Conservation (phyloP, 192 early-diverging fungal genomes). For the Lunasporangiospora selenospora region DNA sequence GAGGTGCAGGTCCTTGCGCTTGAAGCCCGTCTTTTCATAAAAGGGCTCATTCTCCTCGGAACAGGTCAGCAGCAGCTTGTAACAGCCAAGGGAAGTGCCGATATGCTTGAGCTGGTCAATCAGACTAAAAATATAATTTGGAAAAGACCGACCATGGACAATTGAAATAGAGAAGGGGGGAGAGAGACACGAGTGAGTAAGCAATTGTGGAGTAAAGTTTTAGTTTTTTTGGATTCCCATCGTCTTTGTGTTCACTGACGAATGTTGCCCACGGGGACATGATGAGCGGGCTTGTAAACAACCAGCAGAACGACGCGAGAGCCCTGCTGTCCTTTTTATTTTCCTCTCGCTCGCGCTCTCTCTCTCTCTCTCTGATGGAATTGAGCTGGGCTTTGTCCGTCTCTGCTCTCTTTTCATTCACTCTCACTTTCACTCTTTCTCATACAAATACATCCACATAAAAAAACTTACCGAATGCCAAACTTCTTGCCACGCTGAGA, state of each 20-base stretch:
- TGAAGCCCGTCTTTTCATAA: slow-evolving; percentile 91
- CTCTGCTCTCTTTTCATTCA: too few relatives aligned
- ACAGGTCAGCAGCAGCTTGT: slow-evolving; percentile 87
- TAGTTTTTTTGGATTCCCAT: not conserved
- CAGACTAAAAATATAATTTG: slow-evolving; percentile 54
- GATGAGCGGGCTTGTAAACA: too few relatives aligned
- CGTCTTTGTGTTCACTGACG: too few relatives aligned
- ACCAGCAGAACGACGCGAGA: too few relatives aligned
- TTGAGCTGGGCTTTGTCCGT: too few relatives aligned
- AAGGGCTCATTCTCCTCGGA: slow-evolving; percentile 82
- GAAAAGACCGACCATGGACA: not conserved
- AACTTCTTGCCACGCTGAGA: slow-evolving; percentile 76
- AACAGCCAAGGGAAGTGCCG: slow-evolving; percentile 81
- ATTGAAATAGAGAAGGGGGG: not conserved
- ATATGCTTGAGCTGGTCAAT: slow-evolving; percentile 89
- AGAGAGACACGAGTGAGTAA: not conserved
- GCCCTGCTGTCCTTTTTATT: too few relatives aligned
- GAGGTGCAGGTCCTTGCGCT: slow-evolving; percentile 78
- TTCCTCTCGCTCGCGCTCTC: too few relatives aligned
- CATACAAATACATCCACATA: slow-evolving; percentile 47
- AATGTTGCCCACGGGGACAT: too few relatives aligned
- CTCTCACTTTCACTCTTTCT: too few relatives aligned
- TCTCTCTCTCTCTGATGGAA: too few relatives aligned
- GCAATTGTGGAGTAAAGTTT: not conserved
- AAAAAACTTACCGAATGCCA: slow-evolving; percentile 54